Percentiles rank a stretch among this genome's conserved stretches.
Conservation (phyloP, 306 rosid species). For the Acacia confusa region DNA sequence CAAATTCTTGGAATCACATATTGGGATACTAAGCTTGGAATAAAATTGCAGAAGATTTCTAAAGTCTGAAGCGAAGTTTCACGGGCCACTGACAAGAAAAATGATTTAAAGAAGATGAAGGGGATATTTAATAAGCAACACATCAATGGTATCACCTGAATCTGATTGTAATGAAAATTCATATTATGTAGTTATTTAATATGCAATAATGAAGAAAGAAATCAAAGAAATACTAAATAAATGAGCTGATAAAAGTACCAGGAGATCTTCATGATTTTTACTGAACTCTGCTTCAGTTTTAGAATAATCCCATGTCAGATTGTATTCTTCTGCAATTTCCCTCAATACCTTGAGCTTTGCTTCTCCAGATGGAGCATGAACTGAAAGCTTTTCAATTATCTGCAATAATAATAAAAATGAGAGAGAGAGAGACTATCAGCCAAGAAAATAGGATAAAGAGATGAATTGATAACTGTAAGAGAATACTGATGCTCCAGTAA, state of each 20-base stretch:
- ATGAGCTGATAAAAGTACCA: conserved; percentile 55
- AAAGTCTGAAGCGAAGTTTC: conserved; percentile 7
- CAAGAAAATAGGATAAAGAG: conserved; percentile 10
- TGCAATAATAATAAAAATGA: conserved; percentile 36
- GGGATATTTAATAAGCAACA: not conserved
- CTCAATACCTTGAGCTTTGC: conserved; percentile 82
- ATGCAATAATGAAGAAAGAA: conserved; percentile 1
- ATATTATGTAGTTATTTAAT: not conserved
- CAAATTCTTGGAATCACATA: not conserved
- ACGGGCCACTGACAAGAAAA: not conserved
- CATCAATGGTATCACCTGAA: conserved; percentile 5
- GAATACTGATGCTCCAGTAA: conserved; percentile 12
- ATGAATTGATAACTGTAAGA: conserved; percentile 23
- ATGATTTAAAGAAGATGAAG: not conserved
- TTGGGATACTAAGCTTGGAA: conserved; percentile 9
- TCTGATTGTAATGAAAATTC: conserved; percentile 19
- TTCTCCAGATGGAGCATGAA: conserved; percentile 74
- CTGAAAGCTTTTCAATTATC: conserved; percentile 94
- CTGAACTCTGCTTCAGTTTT: conserved; percentile 73
- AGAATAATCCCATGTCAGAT: conserved; percentile 84
- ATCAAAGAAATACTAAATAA: not conserved
- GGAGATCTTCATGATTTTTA: conserved; percentile 90
- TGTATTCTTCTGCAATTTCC: conserved; percentile 75
- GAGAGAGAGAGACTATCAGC: not conserved
- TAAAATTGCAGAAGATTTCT: not conserved